phyloP scores from a whole-genome alignment of 768 basidiomycete species.

The Trametes cinnabarina region DNA sequence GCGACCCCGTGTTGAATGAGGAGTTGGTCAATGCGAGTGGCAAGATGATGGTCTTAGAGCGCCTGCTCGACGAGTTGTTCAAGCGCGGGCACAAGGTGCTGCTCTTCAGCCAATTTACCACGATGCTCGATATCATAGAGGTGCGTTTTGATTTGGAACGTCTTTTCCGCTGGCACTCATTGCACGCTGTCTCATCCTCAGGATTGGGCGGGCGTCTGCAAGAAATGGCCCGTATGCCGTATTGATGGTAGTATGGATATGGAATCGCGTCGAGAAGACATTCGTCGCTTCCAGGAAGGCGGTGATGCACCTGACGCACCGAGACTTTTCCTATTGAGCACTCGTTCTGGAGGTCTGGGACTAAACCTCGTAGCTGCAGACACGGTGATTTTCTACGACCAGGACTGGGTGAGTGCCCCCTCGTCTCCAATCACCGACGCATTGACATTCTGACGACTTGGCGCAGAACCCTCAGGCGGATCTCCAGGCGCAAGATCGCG shows the following conservation, averaged over 20 bases:
- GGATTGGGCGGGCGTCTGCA: slow-evolving; percentile 88
- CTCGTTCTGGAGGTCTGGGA: slow-evolving; percentile 75
- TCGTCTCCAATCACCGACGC: not conserved
- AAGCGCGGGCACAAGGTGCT: slow-evolving; percentile 77
- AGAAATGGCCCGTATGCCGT: slow-evolving; percentile 81
- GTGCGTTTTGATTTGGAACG: slow-evolving; percentile 37
- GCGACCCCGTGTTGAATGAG: slow-evolving; percentile 65
- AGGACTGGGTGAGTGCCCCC: slow-evolving; percentile 70
- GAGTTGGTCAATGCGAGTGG: slow-evolving; percentile 85
- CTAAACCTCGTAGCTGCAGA: slow-evolving; percentile 82
- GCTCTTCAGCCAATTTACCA: slow-evolving; percentile 92
- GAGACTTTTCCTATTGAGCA: slow-evolving; percentile 74
- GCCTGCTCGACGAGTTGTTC: slow-evolving; percentile 82
- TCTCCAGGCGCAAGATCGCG: slow-evolving; percentile 91
- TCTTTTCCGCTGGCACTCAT: not conserved
- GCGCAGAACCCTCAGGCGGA: slow-evolving; percentile 92
- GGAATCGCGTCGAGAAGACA: slow-evolving; percentile 78
- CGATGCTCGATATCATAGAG: slow-evolving; percentile 94
- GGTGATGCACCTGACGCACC: slow-evolving; percentile 65
- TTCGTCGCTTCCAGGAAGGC: slow-evolving; percentile 78
- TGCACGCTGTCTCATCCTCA: slow-evolving; percentile 25
- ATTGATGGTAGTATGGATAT: slow-evolving; percentile 89
- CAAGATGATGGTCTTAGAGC: slow-evolving; percentile 96
- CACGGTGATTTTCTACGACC: slow-evolving; percentile 92
- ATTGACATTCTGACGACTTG: too few species aligned